Conservation (phyloP, 2,329 filamentous ascomycete species). For the Raffaelea ambrosiae region DNA sequence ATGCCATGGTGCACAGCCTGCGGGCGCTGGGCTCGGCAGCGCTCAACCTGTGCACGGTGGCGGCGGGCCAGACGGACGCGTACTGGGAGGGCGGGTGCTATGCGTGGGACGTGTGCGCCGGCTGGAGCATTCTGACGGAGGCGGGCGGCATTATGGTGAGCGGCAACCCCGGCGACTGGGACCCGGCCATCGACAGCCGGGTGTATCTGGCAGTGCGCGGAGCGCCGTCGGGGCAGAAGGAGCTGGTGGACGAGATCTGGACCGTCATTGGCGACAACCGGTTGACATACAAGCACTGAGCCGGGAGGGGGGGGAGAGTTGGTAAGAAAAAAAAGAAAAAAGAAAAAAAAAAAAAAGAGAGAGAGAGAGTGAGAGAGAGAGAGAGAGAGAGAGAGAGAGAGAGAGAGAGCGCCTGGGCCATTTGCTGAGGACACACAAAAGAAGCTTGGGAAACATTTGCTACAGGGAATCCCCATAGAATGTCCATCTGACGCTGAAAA, state of each 20-base stretch:
- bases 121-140: slow-evolving; percentile 67
- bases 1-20: slow-evolving; percentile 68
- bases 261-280: slow-evolving; percentile 43
- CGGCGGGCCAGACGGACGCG: slow-evolving; percentile 60
- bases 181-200: slow-evolving; percentile 48
- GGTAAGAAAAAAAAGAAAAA: not conserved
- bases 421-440: too few species aligned
- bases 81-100: slow-evolving; percentile 83
- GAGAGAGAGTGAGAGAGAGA: not conserved
- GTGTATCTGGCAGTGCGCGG: slow-evolving; percentile 56
- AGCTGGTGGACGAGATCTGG: slow-evolving; percentile 59
- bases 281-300: slow-evolving; percentile 33
- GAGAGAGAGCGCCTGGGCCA: too few species aligned
- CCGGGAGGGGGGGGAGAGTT: not conserved
- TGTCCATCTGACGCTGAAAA: too few species aligned
- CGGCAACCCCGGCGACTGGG: slow-evolving; percentile 67
- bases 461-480: too few species aligned
- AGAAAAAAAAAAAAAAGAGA: not conserved
- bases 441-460: too few species aligned
- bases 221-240: slow-evolving; percentile 50
- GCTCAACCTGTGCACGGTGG: slow-evolving; percentile 65
- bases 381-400: not conserved
- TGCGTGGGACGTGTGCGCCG: slow-evolving; percentile 80
- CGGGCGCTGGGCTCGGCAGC: slow-evolving; percentile 66
- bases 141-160: slow-evolving; percentile 65